A percentile compares a stretch with the other conserved stretches of the same genome.
Evolutionary conservation across 345 rosid genomes (phyloP).

Genomic region (Eucalyptus viminalis): DNA sequence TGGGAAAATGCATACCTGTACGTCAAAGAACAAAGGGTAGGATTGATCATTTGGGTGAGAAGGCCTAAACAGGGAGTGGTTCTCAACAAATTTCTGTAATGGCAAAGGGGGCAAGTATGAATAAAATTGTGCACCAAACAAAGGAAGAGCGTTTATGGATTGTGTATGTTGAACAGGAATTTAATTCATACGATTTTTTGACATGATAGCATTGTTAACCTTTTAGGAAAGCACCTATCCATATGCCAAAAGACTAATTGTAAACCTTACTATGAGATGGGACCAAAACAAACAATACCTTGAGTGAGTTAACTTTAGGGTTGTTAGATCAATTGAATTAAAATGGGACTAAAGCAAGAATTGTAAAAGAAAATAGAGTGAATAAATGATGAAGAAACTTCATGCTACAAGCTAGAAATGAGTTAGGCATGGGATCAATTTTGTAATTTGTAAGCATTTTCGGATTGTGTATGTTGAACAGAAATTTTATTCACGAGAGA

Average conservation of each 20-base stretch:
- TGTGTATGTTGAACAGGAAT: not conserved
- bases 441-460: not conserved
- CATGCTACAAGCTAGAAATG: not conserved
- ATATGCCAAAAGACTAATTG: no score
- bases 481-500: not conserved
- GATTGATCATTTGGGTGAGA: not conserved
- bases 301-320: not conserved
- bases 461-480: no score
- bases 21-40: not conserved
- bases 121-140: not conserved
- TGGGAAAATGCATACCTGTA: not conserved
- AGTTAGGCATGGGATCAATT: not conserved
- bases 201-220: no score
- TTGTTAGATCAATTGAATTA: not conserved
- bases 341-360: not conserved
- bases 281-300: not conserved
- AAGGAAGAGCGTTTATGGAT: fast-evolving
- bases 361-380: not conserved
- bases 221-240: not conserved
- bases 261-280: not conserved
- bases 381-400: not conserved
- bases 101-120: not conserved
- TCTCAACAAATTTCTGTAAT: no score
- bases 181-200: not conserved
- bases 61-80: not conserved